Base-by-base conservation (phyloP, 345 rosid species). In the Moringa oleifera region DNA sequence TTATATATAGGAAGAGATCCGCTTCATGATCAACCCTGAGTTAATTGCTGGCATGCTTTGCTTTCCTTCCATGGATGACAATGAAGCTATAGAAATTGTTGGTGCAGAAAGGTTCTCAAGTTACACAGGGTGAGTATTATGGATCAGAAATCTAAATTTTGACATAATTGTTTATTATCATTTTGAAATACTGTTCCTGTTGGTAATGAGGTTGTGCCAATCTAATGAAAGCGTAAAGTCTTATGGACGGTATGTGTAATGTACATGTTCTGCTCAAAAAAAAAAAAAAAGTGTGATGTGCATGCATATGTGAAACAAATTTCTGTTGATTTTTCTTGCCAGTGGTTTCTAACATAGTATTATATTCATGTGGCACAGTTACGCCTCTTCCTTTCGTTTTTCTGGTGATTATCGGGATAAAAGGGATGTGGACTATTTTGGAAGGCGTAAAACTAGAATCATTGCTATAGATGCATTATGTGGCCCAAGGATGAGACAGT, bases 1-100 rank as follows among this genome's bases (percentile, higher is more conserved):
- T 49, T 46, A 69, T 57, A 18, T 73, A 67, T 73, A 90, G 99
- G 99, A 94, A 80, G 99, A 94, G 78, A 88, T 94, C 63, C 97
- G 88, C 61, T 94, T 94, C 83, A 83, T 94, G 96, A 82, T 88
- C 74, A 86, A 80, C 81, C 99, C 97, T 36, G 97, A 94, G 67
- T 76, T 94, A 71, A 85, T 94, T 63, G 91, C 85, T 16, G 84
- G 99, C 73, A 86, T 94, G 97, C 83, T 90, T 73, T 90, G 90
- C 85, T 76, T 88, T 79, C 90, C 99, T 67, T 75, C 86, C 53
- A 86, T 94, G 95, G 90, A 75, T 50, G 87, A 90, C 57, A 94
- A 88, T 61, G 97, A 90, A 68, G 89, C 99, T 31, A 80, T 94
- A 71, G 95, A 86, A 73, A 75, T 90, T 72, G 84, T 86, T 67